Evolutionary conservation across 352 stramenopile species (phyloP), one percentile per base, ranked within the genome.

Genomic region (Saprolegnia diclina): DNA sequence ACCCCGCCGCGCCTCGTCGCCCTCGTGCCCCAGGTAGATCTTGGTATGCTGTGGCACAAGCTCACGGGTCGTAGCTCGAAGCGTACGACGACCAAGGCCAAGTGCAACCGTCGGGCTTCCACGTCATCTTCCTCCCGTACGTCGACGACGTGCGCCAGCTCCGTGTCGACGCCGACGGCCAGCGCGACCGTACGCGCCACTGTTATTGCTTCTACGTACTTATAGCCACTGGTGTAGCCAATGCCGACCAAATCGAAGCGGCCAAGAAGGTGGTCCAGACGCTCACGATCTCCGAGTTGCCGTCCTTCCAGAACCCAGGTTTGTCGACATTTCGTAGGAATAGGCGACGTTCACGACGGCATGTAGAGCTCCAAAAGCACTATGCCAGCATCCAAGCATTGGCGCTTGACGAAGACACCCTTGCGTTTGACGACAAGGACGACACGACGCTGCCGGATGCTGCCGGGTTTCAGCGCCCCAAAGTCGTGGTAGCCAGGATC

Each of bases 231-330:
- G 44, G 42, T 37, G 42, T 72, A 89, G 81, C 81, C 4, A 71
- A 63, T 0, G 64, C 76, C 4, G 81, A 89, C 16, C 81, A 91
- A 72, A 74, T 91, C 45, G 74, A 88, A 14, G 77, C 77, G 0
- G 86, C 86, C 0, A 90, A 85, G 68, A 56, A 78, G 45, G 71
- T 94, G 18, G 91, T 94, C 16, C 74, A 76, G 3, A 90, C 83
- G 56, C 74, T 94, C 22, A 90, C 89, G 64, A 67, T 94, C 42
- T 70, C 73, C 16, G 84, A 88, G 61, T 59, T 87, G n/a, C 86
- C 83, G 0, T 90, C 74, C 44, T 94, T 94, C 54, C 82, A 94
- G 70, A 94, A 94, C 63, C 86, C 83, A 70, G 85, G 85, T 89
- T 38, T 14, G 42, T 55, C 69, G 5, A 35, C 19, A 5, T 40